Percentiles rank a stretch among this genome's conserved stretches.
Conservation (phyloP, 768 basidiomycete species). For the Ephemerocybe angulata region DNA sequence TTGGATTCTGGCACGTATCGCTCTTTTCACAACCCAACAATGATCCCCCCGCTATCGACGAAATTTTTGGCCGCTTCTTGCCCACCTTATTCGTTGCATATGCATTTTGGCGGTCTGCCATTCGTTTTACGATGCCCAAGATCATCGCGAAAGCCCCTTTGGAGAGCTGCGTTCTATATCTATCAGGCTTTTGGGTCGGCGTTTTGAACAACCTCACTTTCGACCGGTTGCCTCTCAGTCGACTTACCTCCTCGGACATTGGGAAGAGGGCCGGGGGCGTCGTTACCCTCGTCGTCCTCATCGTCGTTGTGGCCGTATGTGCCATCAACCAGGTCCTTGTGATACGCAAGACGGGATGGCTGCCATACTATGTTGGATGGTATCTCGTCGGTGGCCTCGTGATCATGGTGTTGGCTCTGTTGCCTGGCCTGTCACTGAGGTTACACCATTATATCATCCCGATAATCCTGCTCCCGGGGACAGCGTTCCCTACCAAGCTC, state of each 20-base stretch:
- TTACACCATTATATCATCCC: conserved; percentile 83
- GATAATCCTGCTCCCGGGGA: conserved; percentile 70
- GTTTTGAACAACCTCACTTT: conserved; percentile 70
- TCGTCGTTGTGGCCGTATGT: conserved; percentile 55
- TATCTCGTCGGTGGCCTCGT: conserved; percentile 64
- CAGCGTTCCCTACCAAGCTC: conserved; percentile 76
- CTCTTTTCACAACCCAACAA: conserved; percentile 73
- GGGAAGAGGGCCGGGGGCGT: conserved; percentile 63
- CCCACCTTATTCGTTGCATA: conserved; percentile 77
- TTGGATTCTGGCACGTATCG: conserved; percentile 81
- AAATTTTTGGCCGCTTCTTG: conserved; percentile 74
- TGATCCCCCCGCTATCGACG: conserved; percentile 63
- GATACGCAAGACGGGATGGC: conserved; percentile 81
- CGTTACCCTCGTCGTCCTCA: conserved; percentile 62
- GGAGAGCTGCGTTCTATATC: conserved; percentile 71
- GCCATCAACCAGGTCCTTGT: conserved; percentile 77
- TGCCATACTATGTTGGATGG: conserved; percentile 74
- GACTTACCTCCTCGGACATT: conserved; percentile 70
- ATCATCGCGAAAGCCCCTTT: conserved; percentile 60
- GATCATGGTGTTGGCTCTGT: conserved; percentile 58
- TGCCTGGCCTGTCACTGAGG: conserved; percentile 67
- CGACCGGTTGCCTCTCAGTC: conserved; percentile 70
- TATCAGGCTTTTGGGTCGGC: conserved; percentile 76
- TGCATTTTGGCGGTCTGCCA: conserved; percentile 72
- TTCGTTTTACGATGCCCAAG: conserved; percentile 69